Conservation (phyloP, 306 rosid species). For the Trifolium fragiferum region DNA sequence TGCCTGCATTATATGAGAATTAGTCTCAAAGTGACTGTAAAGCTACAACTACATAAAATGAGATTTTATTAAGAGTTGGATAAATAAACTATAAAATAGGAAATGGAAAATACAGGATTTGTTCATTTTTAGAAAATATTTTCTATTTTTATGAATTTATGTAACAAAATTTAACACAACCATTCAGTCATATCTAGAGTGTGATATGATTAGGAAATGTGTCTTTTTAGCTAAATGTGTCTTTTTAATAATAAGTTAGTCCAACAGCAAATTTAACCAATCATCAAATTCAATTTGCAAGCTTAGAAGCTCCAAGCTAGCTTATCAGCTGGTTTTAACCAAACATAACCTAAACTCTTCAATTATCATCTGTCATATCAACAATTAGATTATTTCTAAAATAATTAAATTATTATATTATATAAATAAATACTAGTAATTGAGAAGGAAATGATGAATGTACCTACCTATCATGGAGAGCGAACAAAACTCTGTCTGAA, state of each 20-base stretch:
- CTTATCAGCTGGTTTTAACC: too few relatives aligned
- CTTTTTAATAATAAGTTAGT: too few relatives aligned
- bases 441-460: too few relatives aligned
- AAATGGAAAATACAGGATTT: not conserved
- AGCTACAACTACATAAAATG: conserved; percentile 15
- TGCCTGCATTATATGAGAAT: conserved; percentile 77
- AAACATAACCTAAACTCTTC: too few relatives aligned
- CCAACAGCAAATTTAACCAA: too few relatives aligned
- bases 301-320: too few relatives aligned
- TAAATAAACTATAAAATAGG: not conserved
- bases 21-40: conserved; percentile 53
- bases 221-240: too few relatives aligned
- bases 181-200: not conserved
- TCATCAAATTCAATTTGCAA: too few relatives aligned
- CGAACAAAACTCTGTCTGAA: conserved; percentile 76
- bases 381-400: too few relatives aligned
- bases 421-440: too few relatives aligned
- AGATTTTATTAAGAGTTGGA: not conserved
- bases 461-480: conserved; percentile 82
- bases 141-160: not conserved
- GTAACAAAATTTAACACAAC: not conserved
- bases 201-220: not conserved
- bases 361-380: too few relatives aligned
- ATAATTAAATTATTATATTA: too few relatives aligned
- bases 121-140: not conserved